Conservation (phyloP, 2,329 filamentous ascomycete genomes). For the Elsinoe batatas region DNA sequence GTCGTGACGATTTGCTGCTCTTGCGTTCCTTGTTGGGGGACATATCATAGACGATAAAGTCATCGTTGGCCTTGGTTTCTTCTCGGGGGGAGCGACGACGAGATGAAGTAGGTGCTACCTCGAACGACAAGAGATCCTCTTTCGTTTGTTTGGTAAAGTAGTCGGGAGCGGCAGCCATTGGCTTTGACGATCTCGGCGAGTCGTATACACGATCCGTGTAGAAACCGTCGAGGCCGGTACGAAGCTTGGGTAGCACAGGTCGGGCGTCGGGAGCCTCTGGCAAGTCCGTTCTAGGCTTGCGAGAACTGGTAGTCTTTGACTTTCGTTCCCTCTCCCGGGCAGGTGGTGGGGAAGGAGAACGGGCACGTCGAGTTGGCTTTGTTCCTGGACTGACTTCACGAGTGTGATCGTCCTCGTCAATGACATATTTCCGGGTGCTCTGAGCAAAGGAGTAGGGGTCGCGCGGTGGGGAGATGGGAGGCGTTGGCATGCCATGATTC, state of each 20-base stretch:
- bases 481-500: conserved; percentile 4
- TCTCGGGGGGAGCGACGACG: not conserved
- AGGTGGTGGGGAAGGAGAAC: not conserved
- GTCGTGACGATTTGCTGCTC: conserved; percentile 1
- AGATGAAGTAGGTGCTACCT: not conserved
- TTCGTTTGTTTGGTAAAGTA: conserved; percentile 1
- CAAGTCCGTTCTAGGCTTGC: not conserved
- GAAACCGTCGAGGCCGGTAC: not conserved
- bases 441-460: not conserved
- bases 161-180: not conserved
- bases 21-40: not conserved
- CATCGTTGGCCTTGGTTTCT: not conserved
- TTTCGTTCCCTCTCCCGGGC: not conserved
- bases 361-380: not conserved
- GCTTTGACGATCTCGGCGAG: not conserved
- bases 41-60: not conserved
- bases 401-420: conserved; percentile 3
- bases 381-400: conserved; percentile 7
- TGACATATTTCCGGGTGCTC: not conserved
- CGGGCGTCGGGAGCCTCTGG: not conserved
- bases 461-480: not conserved
- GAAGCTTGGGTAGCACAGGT: not conserved
- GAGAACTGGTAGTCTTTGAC: conserved; percentile 1
- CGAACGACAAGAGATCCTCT: not conserved
- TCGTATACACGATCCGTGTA: not conserved